Percentiles rank a stretch among this genome's conserved stretches.
Evolutionary conservation across 208 protist genomes (phyloP).

Genomic region (Wallacemonas rigidus): DNA sequence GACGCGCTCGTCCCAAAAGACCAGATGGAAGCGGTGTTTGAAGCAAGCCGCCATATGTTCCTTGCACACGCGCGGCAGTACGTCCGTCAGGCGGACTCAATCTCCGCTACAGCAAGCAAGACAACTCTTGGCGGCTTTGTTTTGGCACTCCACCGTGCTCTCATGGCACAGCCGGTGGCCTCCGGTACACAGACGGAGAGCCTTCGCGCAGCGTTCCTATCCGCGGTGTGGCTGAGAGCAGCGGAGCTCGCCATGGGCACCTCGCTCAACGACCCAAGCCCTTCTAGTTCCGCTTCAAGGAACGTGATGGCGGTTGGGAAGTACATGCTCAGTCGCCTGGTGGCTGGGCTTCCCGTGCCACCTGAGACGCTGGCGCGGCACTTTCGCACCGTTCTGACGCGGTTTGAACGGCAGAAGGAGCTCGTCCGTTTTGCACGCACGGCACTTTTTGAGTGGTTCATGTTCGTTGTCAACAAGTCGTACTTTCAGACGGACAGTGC

Average conservation of each 20-base stretch:
- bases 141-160: slow-evolving; percentile 50
- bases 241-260: slow-evolving; percentile 37
- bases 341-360: slow-evolving; percentile 54
- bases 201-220: slow-evolving; percentile 48
- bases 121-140: slow-evolving; percentile 55
- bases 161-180: slow-evolving; percentile 38
- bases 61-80: slow-evolving; percentile 37
- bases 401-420: slow-evolving; percentile 29
- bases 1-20: slow-evolving; percentile 33
- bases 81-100: slow-evolving; percentile 22
- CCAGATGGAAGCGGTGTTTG: slow-evolving; percentile 48
- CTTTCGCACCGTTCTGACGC: slow-evolving; percentile 40
- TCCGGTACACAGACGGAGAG: slow-evolving; percentile 43
- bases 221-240: slow-evolving; percentile 56
- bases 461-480: slow-evolving; percentile 42
- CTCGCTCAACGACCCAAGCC: slow-evolving; percentile 1
- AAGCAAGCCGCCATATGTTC: slow-evolving; percentile 44
- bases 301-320: slow-evolving; percentile 54
- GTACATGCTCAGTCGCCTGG: slow-evolving; percentile 61
- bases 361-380: slow-evolving; percentile 38
- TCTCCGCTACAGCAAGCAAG: slow-evolving; percentile 24
- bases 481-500: slow-evolving; percentile 42
- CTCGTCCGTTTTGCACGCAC: slow-evolving; percentile 32
- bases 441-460: slow-evolving; percentile 66
- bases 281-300: slow-evolving; percentile 23